A percentile compares a stretch with the other conserved stretches of the same genome.
These are phyloP conservation scores for Periconia sp. DNA, from an alignment of 2,329 filamentous ascomycete genomes.

Conservation along the genomic window DNA sequence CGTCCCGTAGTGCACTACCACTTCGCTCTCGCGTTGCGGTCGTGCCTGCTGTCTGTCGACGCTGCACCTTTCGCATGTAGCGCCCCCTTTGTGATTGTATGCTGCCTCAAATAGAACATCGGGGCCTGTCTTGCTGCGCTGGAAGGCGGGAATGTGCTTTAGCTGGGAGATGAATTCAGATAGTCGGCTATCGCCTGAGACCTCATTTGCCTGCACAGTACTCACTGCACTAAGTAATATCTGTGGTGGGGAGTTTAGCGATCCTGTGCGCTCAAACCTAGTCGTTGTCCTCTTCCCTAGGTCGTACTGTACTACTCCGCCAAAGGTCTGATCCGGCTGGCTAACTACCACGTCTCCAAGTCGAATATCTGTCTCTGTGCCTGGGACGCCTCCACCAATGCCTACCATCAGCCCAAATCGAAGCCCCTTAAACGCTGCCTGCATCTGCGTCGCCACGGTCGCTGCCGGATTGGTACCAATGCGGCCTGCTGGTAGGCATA, in stretches of 20 bases:
- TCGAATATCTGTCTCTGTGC: constrained; percentile 12
- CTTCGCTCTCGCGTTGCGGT: constrained; percentile 1
- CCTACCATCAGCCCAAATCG: constrained; percentile 15
- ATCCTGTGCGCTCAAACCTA: constrained; percentile 7
- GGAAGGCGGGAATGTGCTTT: constrained; percentile 7
- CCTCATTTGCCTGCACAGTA: constrained; percentile 3
- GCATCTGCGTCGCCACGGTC: constrained; percentile 33
- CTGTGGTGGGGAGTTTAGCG: constrained; percentile 1
- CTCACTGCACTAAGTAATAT: constrained; percentile 12
- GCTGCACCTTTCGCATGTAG: constrained; percentile 9
- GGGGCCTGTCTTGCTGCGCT: constrained; percentile 7
- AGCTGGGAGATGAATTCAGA: constrained; percentile 6
- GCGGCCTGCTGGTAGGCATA: constrained; percentile 14
- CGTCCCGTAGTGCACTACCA: constrained; percentile 10
- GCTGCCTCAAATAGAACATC: constrained; percentile 18
- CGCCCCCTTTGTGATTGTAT: constrained; percentile 13
- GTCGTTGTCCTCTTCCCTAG: constrained; percentile 1
- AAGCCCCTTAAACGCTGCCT: constrained; percentile 34
- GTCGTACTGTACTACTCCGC: constrained; percentile 17
- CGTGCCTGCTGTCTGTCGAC: constrained; percentile 2
- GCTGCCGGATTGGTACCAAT: constrained; percentile 40
- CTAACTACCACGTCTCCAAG: constrained; percentile 19
- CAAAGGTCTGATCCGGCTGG: constrained; percentile 7
- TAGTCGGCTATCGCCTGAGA: constrained; percentile 1
- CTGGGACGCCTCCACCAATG: constrained; percentile 39